Percentiles rank a stretch among this genome's conserved stretches.
Evolutionary conservation across 2,329 filamentous ascomycete species (phyloP).

Genomic region (Sporothrix inflata): DNA sequence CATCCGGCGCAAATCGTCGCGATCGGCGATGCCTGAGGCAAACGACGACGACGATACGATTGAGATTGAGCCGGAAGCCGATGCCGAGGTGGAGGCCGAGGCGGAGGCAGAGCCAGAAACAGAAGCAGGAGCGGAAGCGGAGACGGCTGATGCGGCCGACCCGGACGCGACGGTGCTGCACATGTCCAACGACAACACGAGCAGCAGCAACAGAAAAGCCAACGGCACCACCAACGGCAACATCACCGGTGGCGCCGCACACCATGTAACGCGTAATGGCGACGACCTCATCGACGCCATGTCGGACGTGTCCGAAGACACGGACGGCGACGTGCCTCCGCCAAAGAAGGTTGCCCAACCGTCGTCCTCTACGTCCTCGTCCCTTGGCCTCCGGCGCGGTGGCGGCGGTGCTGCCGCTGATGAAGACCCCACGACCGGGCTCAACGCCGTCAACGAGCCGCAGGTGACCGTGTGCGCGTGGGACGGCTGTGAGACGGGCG

Average conservation of each 20-base stretch:
- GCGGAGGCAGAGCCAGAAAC: conserved; percentile 15
- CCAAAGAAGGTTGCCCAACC: conserved; percentile 12
- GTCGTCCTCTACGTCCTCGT: background rate
- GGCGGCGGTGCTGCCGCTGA: conserved; percentile 2
- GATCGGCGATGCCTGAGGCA: background rate
- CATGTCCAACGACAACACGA: conserved; percentile 2
- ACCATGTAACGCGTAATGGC: background rate
- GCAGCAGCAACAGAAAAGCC: background rate
- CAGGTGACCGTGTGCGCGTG: conserved; percentile 79
- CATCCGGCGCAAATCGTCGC: conserved; percentile 24
- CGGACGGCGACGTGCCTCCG: conserved; percentile 75
- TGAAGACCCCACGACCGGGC: background rate
- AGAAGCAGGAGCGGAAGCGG: conserved; percentile 37
- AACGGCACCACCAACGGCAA: conserved; percentile 30
- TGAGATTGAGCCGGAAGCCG: background rate
- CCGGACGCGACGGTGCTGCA: conserved; percentile 22
- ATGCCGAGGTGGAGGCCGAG: conserved; percentile 37
- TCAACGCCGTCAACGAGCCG: conserved; percentile 60
- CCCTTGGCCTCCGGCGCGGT: background rate
- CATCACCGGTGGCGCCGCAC: background rate
- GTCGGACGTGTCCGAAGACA: conserved; percentile 85
- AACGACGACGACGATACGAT: background rate
- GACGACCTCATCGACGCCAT: conserved; percentile 57
- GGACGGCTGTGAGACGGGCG: conserved; percentile 73
- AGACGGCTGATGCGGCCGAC: conserved; percentile 15